Evolutionary conservation across 176 grass and related monocot genomes (phyloP).

Genomic region (Bothriochloa decipiens): DNA sequence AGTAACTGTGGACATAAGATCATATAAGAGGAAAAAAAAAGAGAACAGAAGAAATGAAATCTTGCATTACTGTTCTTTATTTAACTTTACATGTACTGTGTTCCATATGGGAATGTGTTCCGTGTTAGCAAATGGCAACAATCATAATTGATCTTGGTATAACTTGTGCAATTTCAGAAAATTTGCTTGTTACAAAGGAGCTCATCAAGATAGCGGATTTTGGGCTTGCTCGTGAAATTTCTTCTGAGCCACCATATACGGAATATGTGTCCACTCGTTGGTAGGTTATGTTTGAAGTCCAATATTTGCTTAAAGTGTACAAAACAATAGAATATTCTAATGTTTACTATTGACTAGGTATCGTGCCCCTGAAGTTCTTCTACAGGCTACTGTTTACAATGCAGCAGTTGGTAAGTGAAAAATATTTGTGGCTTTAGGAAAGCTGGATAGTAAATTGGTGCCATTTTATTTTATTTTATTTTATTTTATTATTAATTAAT

Average conservation of each 20-base stretch:
- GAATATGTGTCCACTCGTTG: slow-evolving; percentile 99
- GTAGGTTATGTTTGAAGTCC: slow-evolving; percentile 41
- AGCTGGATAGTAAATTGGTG: background rate
- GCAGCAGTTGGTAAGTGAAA: slow-evolving; percentile 89
- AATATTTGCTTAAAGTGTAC: slow-evolving; percentile 25
- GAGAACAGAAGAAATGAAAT: background rate
- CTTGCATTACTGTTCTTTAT: background rate
- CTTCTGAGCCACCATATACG: slow-evolving; percentile 90
- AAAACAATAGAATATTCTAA: slow-evolving; percentile 22
- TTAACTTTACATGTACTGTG: background rate
- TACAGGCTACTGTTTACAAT: slow-evolving; percentile 90
- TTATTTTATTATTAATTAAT: no score
- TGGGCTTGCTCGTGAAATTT: slow-evolving; percentile 94
- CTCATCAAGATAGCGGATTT: slow-evolving; percentile 96
- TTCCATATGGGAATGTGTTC: slow-evolving; percentile 13
- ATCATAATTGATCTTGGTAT: slow-evolving; percentile 21
- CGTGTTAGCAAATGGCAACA: background rate
- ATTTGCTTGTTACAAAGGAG: slow-evolving; percentile 85
- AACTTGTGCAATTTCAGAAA: slow-evolving; percentile 69
- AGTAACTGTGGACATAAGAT: background rate
- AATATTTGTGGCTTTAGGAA: slow-evolving; percentile 36
- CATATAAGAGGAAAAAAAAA: background rate
- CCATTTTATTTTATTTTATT: slow-evolving; percentile 6
- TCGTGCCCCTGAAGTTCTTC: slow-evolving; percentile 94
- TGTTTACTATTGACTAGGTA: slow-evolving; percentile 64